A percentile compares a stretch with the other conserved stretches of the same genome.
Conservation (phyloP, 108 stramenopile species). For the Skeletonema costatum region DNA sequence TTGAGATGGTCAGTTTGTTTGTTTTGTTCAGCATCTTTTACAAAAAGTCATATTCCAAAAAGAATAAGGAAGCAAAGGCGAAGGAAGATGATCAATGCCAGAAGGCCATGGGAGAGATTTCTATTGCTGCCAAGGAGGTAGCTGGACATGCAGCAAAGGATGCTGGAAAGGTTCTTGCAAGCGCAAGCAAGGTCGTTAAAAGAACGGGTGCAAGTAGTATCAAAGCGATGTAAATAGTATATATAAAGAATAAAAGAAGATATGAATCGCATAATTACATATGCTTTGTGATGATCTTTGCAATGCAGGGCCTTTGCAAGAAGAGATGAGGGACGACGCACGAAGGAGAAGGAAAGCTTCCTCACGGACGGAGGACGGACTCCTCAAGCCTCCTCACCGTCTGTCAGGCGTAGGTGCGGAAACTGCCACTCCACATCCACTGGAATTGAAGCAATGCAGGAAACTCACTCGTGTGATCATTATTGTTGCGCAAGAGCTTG, state of each 20-base stretch:
- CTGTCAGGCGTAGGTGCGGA: too few species aligned
- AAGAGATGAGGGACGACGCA: too few species aligned
- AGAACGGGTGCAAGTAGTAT: constrained; percentile 24
- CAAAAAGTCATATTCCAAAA: constrained; percentile 74
- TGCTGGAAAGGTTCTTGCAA: constrained; percentile 45
- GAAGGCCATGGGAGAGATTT: constrained; percentile 50
- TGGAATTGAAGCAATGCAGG: too few species aligned
- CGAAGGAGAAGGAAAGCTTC: too few species aligned
- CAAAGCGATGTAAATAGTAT: constrained; percentile 19
- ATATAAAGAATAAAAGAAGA: background rate
- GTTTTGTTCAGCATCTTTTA: constrained; percentile 81
- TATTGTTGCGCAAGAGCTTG: too few species aligned
- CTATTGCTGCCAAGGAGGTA: constrained; percentile 36
- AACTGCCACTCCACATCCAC: too few species aligned
- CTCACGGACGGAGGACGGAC: too few species aligned
- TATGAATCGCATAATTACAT: too few species aligned
- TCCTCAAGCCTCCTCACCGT: too few species aligned
- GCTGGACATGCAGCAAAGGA: constrained; percentile 47
- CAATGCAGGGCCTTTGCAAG: too few species aligned
- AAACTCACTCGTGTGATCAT: too few species aligned
- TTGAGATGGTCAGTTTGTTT: constrained; percentile 91
- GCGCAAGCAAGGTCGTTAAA: constrained; percentile 41
- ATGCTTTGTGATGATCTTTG: too few species aligned
- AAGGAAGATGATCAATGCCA: constrained; percentile 50
- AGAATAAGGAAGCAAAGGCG: constrained; percentile 14